Conservation (phyloP, 169 alveolate species). For the Theileria orientalis region DNA sequence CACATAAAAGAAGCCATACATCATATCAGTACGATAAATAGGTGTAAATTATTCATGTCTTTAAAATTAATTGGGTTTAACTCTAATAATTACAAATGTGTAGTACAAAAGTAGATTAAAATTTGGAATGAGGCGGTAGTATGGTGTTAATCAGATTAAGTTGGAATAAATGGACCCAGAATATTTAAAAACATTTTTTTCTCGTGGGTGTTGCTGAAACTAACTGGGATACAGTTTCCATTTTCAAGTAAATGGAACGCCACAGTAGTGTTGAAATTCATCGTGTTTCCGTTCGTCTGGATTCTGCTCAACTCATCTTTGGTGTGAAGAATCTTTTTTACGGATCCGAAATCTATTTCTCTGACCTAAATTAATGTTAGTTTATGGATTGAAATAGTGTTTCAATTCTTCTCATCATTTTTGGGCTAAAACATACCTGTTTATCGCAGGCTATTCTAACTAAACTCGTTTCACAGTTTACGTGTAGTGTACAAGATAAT, state of each 20-base stretch:
- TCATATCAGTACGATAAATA: not conserved
- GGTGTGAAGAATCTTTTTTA: constrained; percentile 75
- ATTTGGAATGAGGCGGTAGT: not conserved
- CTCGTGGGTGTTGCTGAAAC: constrained; percentile 76
- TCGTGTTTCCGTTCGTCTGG: constrained; percentile 77
- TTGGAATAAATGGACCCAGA: constrained; percentile 67
- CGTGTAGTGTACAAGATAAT: constrained; percentile 54
- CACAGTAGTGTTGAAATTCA: constrained; percentile 76
- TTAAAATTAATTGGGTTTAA: not conserved
- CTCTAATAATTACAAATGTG: not conserved
- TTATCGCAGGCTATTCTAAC: constrained; percentile 57
- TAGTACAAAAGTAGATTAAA: not conserved
- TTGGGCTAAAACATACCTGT: constrained; percentile 38
- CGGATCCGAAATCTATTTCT: constrained; percentile 72
- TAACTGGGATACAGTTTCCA: constrained; percentile 84
- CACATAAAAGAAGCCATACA: not conserved
- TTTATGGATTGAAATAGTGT: not conserved
- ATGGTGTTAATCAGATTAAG: constrained; percentile 8
- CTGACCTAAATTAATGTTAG: constrained; percentile 68
- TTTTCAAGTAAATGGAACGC: constrained; percentile 82
- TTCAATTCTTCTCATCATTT: not conserved
- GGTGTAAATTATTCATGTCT: not conserved
- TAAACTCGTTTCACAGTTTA: constrained; percentile 30
- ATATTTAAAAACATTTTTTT: constrained; percentile 74
- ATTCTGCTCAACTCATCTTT: constrained; percentile 80